Evolutionary conservation across 2,329 filamentous ascomycete species (phyloP).

Genomic region (Trichoderma simmonsii): DNA sequence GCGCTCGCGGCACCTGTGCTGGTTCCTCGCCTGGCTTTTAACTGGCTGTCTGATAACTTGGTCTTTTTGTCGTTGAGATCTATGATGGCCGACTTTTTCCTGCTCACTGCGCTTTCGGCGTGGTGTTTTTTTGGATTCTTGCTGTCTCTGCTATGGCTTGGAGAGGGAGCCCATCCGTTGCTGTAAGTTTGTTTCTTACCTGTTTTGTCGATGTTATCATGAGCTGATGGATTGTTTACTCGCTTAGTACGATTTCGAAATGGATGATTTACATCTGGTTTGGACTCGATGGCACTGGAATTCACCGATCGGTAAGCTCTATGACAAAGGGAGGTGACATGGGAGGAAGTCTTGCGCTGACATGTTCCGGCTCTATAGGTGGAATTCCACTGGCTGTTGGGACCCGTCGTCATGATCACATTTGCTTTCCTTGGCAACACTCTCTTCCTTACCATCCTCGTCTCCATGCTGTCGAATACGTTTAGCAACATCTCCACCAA

Average conservation of each 20-base stretch:
- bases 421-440: conserved; percentile 87
- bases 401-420: conserved; percentile 74
- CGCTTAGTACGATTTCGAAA: conserved; percentile 64
- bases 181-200: conserved; percentile 39
- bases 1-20: conserved; percentile 75
- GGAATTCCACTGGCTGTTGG: conserved; percentile 76
- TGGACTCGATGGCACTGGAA: conserved; percentile 70
- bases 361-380: conserved; percentile 37
- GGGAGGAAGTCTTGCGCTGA: not conserved
- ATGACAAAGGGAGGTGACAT: not conserved
- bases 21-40: conserved; percentile 77
- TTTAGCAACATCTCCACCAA: conserved; percentile 76
- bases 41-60: conserved; percentile 77
- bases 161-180: conserved; percentile 58
- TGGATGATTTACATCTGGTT: conserved; percentile 97
- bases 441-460: conserved; percentile 82
- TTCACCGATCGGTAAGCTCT: conserved; percentile 50
- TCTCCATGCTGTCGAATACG: conserved; percentile 82
- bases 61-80: conserved; percentile 76
- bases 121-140: conserved; percentile 86
- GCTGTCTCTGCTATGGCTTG: conserved; percentile 75
- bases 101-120: conserved; percentile 68
- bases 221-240: not conserved
- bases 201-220: not conserved
- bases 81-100: conserved; percentile 84